These are phyloP conservation scores for Nemania sp. DNA, from an alignment of 2,329 filamentous ascomycete species.

Conservation along the genomic window DNA sequence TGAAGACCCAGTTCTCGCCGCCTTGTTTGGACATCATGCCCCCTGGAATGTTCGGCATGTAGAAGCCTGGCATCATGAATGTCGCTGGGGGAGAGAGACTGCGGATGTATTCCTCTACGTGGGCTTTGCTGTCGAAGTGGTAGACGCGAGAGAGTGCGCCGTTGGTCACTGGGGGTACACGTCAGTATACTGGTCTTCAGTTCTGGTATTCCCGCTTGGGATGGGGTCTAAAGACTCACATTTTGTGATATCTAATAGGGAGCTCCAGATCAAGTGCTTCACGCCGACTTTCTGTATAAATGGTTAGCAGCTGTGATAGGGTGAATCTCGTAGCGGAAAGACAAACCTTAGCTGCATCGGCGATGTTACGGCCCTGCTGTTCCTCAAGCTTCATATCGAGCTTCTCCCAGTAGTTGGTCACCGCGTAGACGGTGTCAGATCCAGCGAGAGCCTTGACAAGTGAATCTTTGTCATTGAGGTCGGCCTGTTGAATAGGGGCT, in stretches of 20 bases:
- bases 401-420: constrained; percentile 57
- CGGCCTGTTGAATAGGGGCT: constrained; percentile 41
- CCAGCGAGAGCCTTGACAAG: constrained; percentile 49
- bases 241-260: constrained; percentile 46
- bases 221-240: constrained; percentile 36
- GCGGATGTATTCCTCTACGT: constrained; percentile 58
- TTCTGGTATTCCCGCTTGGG: background rate
- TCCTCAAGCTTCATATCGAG: constrained; percentile 45
- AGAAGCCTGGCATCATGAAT: constrained; percentile 57
- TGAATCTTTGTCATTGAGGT: constrained; percentile 52
- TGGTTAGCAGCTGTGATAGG: constrained; percentile 6
- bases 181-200: constrained; percentile 4
- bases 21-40: constrained; percentile 37
- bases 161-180: constrained; percentile 40
- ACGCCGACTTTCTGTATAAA: constrained; percentile 43
- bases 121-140: constrained; percentile 62
- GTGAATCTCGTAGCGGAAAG: too few species aligned
- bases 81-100: constrained; percentile 49
- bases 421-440: constrained; percentile 53
- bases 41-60: constrained; percentile 54
- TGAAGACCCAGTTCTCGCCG: constrained; percentile 41
- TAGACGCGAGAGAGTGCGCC: constrained; percentile 47
- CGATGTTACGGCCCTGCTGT: constrained; percentile 52
- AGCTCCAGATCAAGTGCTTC: constrained; percentile 50
- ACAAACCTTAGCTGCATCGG: constrained; percentile 49